These are phyloP conservation scores for Trametes cingulata DNA, from an alignment of 768 basidiomycete genomes.

Conservation along the genomic window DNA sequence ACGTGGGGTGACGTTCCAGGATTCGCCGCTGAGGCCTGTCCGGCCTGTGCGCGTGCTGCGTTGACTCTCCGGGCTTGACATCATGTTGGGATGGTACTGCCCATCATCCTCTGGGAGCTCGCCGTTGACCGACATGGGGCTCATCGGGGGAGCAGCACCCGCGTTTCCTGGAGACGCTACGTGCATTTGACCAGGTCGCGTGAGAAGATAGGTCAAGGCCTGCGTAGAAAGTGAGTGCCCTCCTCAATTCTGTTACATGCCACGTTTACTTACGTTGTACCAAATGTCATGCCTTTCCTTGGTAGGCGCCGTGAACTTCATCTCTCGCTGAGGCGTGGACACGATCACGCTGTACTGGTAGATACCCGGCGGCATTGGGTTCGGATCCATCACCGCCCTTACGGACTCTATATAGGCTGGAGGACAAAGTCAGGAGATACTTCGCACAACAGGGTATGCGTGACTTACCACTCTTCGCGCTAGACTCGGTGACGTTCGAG, in stretches of 20 bases:
- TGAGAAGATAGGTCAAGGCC: slow-evolving; percentile 90
- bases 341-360: slow-evolving; percentile 92
- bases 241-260: too few species aligned
- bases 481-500: slow-evolving; percentile 83
- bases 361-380: slow-evolving; percentile 93
- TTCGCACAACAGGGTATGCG: not conserved
- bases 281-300: slow-evolving; percentile 97
- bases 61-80: slow-evolving; percentile 73
- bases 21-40: slow-evolving; percentile 48
- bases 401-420: slow-evolving; percentile 93
- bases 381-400: slow-evolving; percentile 88
- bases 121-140: slow-evolving; percentile 31
- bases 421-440: slow-evolving; percentile 10
- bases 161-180: slow-evolving; percentile 22
- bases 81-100: slow-evolving; percentile 46
- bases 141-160: slow-evolving; percentile 26
- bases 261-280: slow-evolving; percentile 68
- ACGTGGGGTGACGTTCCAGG: slow-evolving; percentile 75
- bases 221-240: slow-evolving; percentile 30
- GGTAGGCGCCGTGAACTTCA: slow-evolving; percentile 97
- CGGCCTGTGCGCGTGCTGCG: slow-evolving; percentile 63
- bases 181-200: slow-evolving; percentile 55
- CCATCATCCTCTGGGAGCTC: slow-evolving; percentile 48
- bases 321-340: slow-evolving; percentile 91
- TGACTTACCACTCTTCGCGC: slow-evolving; percentile 92